Base-by-base conservation (phyloP, 2,329 filamentous ascomycete species). In the Zarea fungicola region DNA sequence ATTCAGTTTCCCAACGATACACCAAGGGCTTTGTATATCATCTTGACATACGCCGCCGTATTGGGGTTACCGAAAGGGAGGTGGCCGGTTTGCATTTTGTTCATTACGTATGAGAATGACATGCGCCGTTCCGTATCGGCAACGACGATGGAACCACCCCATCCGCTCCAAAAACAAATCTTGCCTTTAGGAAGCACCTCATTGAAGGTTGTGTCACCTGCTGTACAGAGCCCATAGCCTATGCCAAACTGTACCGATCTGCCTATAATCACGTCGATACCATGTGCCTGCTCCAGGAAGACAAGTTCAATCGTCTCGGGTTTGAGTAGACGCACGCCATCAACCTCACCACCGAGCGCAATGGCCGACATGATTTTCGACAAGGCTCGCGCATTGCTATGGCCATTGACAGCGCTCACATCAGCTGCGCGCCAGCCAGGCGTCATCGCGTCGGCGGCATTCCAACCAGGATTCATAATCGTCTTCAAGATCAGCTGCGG, bases 71-170 rank as follows among this genome's bases (percentile, higher is more conserved):
- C 49, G 13, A 48, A 13, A 6, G 44, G 32, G 16, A 32, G 40
- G 7, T 16, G 6, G 16, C 31, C 22, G 16, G 42, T 42, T 26
- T 41, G 29, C 69, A 75, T 72, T 46, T 65, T 69, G 50, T 74
- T 75, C 71, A 75, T 74, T 2, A 61, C 57, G 58, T 75, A 76
- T 0, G 59, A 56, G 23, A 75, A 65, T 0, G 72, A 75, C 50
- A 75, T 55, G 14, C 60, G 55, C 3, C 64, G 55, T 26, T 72
- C 67, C 5, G 65, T 32, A 53, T 76, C 73, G 62, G 75, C 70
- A 23, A 75, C 51, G 4, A 63, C 53, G 1, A 71, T 48, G 0
- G 71, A 72, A 0, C 73, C 73, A 9, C 73, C 73, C 65, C 65
- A 74, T 0, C 73, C 73, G 21, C 64, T 62, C 71, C 73, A 75